These are phyloP conservation scores for Neofusicoccum umdonicola DNA, from an alignment of 2,329 filamentous ascomycete genomes.

Conservation along the genomic window DNA sequence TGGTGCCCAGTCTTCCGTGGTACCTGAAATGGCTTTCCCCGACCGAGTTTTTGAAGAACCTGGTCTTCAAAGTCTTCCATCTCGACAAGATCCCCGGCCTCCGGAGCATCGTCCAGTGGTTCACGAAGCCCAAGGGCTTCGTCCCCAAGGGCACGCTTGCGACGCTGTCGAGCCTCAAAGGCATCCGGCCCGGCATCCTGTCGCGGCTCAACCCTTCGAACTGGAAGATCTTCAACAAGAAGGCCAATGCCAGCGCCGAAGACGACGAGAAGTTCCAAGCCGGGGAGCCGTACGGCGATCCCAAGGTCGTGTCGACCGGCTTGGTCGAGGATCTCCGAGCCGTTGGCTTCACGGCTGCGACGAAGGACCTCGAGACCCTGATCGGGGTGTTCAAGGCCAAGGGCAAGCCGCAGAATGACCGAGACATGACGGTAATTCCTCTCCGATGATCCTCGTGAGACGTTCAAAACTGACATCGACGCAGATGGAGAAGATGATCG, in stretches of 20 bases:
- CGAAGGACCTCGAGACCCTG: neutral
- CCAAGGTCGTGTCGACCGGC: neutral
- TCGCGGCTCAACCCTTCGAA: neutral
- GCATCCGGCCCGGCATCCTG: neutral
- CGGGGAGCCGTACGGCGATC: conserved; percentile 7
- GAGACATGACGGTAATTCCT: neutral
- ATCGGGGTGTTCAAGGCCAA: neutral
- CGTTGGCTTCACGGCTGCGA: neutral
- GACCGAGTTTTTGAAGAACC: neutral
- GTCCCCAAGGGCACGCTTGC: neutral
- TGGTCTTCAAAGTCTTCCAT: neutral
- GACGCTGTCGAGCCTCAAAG: neutral
- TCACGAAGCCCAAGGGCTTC: neutral
- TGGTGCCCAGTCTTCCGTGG: neutral
- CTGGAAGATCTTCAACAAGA: neutral
- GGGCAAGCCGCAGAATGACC: conserved; percentile 4
- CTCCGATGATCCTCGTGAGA: neutral
- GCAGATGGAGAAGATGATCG: conserved; percentile 15
- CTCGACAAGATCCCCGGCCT: neutral
- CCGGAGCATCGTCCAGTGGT: neutral
- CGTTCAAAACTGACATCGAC: neutral
- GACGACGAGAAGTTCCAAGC: conserved; percentile 10
- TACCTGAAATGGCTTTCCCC: neutral
- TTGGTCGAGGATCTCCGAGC: neutral
- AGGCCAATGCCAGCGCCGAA: neutral